Conservation (phyloP, 768 basidiomycete genomes). For the Pleurotus citrinopileatus region DNA sequence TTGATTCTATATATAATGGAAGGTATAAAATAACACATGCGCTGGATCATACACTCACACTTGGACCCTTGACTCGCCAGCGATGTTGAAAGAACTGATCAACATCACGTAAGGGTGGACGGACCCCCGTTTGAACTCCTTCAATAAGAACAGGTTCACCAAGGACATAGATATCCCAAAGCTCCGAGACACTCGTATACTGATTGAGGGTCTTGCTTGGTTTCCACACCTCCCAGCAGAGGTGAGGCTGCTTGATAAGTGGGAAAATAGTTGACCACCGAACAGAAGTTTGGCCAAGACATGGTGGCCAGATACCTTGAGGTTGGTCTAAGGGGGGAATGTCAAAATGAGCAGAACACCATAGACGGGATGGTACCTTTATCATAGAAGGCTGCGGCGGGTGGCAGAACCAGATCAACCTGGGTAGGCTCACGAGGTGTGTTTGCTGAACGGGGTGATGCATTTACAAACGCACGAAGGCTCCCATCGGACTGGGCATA, state of each 20-base stretch:
- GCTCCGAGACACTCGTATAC: conserved; percentile 13
- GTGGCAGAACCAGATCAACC: conserved; percentile 23
- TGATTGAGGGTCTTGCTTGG: conserved; percentile 21
- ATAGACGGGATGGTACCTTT: too few relatives aligned
- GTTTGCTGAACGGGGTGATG: neutral
- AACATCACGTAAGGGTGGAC: conserved; percentile 22
- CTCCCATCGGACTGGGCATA: conserved; percentile 3
- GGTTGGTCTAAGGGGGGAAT: conserved; percentile 8
- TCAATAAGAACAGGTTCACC: conserved; percentile 18
- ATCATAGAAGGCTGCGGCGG: conserved; percentile 15
- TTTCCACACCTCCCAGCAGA: conserved; percentile 23
- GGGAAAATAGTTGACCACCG: conserved; percentile 21
- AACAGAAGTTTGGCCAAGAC: conserved; percentile 20
- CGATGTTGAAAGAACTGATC: conserved; percentile 18
- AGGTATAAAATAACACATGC: neutral
- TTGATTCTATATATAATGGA: neutral
- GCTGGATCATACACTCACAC: conserved; percentile 28
- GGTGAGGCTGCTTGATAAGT: conserved; percentile 18
- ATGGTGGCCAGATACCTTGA: conserved; percentile 15
- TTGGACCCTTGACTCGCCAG: conserved; percentile 31
- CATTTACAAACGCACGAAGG: conserved; percentile 10
- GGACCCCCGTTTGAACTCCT: conserved; percentile 19
- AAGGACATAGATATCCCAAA: conserved; percentile 18
- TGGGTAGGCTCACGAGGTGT: conserved; percentile 7
- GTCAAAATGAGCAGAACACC: neutral